phyloP scores from a whole-genome alignment of 2,329 filamentous ascomycete species.

The Aspergillus sp. region DNA sequence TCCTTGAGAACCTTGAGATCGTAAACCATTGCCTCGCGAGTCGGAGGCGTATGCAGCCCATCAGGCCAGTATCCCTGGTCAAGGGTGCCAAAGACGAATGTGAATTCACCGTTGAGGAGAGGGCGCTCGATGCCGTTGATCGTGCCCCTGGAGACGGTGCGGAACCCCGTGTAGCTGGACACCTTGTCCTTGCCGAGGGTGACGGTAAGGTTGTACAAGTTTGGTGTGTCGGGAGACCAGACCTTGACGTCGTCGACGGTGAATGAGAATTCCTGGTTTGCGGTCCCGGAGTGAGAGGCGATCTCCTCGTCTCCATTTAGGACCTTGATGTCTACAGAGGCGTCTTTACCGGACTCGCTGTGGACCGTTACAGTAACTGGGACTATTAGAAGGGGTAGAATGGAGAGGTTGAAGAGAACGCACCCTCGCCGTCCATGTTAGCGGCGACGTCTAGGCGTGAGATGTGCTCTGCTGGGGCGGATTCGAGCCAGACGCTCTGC shows the following conservation, averaged over 20 bases:
- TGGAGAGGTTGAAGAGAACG: constrained; percentile 17
- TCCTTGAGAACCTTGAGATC: constrained; percentile 65
- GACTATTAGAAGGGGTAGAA: not conserved
- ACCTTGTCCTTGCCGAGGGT: constrained; percentile 55
- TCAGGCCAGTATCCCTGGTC: constrained; percentile 74
- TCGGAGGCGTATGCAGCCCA: constrained; percentile 66
- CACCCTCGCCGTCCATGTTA: constrained; percentile 55
- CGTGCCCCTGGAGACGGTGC: constrained; percentile 58
- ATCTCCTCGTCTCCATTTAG: constrained; percentile 43
- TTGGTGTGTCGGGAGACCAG: constrained; percentile 66
- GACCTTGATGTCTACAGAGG: constrained; percentile 40
- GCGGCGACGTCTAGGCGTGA: constrained; percentile 61
- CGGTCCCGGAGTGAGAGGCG: constrained; percentile 44
- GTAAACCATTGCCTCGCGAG: constrained; percentile 65
- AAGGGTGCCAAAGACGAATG: constrained; percentile 67
- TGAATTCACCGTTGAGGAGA: constrained; percentile 66
- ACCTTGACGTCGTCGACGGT: constrained; percentile 55
- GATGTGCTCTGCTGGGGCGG: constrained; percentile 59
- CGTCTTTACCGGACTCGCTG: constrained; percentile 40
- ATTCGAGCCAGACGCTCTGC: constrained; percentile 71
- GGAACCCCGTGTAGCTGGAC: constrained; percentile 67
- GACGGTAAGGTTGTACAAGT: constrained; percentile 64
- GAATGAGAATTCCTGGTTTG: constrained; percentile 57
- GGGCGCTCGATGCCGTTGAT: constrained; percentile 62
- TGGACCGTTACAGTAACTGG: constrained; percentile 59